A percentile compares a stretch with the other conserved stretches of the same genome.
Evolutionary conservation across 2,329 filamentous ascomycete genomes (phyloP).

Genomic region (Chaetomiaceae sp.): DNA sequence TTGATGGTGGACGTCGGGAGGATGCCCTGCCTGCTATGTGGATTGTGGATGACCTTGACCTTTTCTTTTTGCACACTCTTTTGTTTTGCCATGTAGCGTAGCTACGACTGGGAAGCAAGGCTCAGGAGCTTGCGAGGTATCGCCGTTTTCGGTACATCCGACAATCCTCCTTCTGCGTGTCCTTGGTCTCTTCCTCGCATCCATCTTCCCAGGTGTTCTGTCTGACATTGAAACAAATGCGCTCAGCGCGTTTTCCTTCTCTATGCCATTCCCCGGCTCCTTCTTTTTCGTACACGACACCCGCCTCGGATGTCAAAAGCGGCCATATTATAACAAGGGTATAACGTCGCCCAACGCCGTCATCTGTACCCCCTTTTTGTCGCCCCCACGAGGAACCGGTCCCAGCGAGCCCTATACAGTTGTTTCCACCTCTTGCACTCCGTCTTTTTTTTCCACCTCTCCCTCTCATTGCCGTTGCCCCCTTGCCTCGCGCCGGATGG

Average conservation of each 20-base stretch:
- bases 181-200: background rate
- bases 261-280: background rate
- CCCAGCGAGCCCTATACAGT: background rate
- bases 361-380: background rate
- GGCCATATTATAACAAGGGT: slow-evolving; percentile 21
- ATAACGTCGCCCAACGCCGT: slow-evolving; percentile 18
- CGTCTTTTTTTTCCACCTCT: too few relatives aligned
- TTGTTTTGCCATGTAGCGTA: background rate
- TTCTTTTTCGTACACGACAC: background rate
- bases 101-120: background rate
- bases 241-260: slow-evolving; percentile 1
- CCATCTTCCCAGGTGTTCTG: background rate
- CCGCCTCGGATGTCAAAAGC: background rate
- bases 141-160: slow-evolving; percentile 12
- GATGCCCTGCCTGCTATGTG: too few relatives aligned
- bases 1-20: too few relatives aligned
- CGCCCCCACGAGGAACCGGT: too few relatives aligned
- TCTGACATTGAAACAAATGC: background rate
- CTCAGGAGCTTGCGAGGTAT: background rate
- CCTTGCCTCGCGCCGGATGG: too few relatives aligned
- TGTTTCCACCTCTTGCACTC: background rate
- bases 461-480: too few relatives aligned
- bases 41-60: slow-evolving; percentile 9
- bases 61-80: too few relatives aligned
- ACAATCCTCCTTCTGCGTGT: background rate